Percentiles rank a stretch among this genome's conserved stretches.
Conservation (phyloP, 139 green algal species). For the Gonium pectorale region DNA sequence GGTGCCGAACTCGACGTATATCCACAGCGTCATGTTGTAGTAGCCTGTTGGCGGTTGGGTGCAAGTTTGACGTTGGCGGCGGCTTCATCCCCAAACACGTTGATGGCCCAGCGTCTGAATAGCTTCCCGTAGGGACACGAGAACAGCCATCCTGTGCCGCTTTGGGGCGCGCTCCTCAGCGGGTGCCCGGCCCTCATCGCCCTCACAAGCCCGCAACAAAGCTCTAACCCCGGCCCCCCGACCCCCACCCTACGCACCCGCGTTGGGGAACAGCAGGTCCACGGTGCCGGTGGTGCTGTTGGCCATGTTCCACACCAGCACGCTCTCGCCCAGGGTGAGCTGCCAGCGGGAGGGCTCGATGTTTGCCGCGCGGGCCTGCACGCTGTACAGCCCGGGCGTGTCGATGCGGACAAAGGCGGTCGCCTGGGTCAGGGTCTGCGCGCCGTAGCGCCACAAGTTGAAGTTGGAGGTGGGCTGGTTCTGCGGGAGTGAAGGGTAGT, state of each 20-base stretch:
- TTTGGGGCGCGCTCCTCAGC: no score
- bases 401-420: background rate
- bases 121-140: no score
- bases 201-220: no score
- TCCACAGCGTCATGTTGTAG: constrained; percentile 31
- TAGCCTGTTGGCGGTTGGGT: background rate
- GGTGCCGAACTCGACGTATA: background rate
- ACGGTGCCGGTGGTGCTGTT: background rate
- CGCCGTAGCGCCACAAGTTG: background rate
- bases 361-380: background rate
- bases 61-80: background rate
- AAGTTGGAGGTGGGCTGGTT: constrained; percentile 4
- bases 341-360: background rate
- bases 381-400: background rate
- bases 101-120: no score
- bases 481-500: no score
- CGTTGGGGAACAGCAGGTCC: constrained; percentile 17
- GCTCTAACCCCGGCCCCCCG: no score
- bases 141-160: no score
- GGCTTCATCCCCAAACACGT: no score
- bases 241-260: no score
- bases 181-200: no score
- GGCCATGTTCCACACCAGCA: constrained; percentile 9
- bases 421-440: background rate
- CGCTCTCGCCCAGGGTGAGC: constrained; percentile 17